Evolutionary conservation across 768 basidiomycete genomes (phyloP).

Genomic region (Amanita rubescens): DNA sequence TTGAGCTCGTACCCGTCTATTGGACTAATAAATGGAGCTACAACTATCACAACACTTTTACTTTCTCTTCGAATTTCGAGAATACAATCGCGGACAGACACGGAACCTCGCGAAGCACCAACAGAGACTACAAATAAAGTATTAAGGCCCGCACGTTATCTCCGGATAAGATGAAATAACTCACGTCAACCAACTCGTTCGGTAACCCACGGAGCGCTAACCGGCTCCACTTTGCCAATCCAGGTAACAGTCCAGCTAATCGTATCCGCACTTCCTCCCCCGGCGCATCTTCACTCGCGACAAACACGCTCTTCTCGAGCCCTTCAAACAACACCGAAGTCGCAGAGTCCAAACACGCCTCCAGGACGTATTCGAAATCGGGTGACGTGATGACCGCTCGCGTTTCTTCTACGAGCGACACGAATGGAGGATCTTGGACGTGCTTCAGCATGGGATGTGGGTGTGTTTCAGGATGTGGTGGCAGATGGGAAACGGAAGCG

Average conservation of each 20-base stretch:
- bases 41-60: too few relatives aligned
- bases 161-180: conserved; percentile 19
- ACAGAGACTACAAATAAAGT: conserved; percentile 39
- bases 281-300: conserved; percentile 12
- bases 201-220: conserved; percentile 60
- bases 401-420: conserved; percentile 62
- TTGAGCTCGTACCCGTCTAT: too few relatives aligned
- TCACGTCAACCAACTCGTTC: conserved; percentile 79
- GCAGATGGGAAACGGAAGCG: conserved; percentile 7
- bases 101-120: conserved; percentile 54
- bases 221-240: conserved; percentile 71
- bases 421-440: conserved; percentile 41
- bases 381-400: conserved; percentile 51
- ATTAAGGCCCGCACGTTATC: not conserved
- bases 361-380: conserved; percentile 66
- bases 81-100: conserved; percentile 71
- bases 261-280: conserved; percentile 46
- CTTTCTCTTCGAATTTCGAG: conserved; percentile 53
- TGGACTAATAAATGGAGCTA: too few relatives aligned
- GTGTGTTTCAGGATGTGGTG: not conserved
- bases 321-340: conserved; percentile 56
- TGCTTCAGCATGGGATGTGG: not conserved
- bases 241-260: conserved; percentile 76
- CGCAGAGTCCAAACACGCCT: conserved; percentile 65
- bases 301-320: conserved; percentile 60